Evolutionary conservation across 177 flowering plant species (phyloP), one percentile per base, ranked within the genome.

Genomic region (Vitis hybrid): DNA sequence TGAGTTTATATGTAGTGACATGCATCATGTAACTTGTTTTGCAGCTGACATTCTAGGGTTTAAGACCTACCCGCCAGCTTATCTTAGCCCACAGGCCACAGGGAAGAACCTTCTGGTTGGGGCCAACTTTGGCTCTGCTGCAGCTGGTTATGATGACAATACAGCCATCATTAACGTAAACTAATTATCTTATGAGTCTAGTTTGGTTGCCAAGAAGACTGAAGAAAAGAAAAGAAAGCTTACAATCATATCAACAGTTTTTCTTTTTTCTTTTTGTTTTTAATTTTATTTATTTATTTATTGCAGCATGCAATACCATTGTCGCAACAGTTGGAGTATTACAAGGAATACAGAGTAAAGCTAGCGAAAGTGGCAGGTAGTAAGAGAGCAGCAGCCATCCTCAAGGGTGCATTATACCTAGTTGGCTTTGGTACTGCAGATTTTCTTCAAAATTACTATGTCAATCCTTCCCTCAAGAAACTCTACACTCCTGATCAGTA

Each of bases 41-140:
- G 77, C 81, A 95, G 99, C 98, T 84, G 97, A 93, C 10, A 88
- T 90, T 55, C 78, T 95, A 65, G 98, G 98, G 3, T 93, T 95
- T 77, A 87, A 80, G 57, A 85, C 79, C 1, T 91, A 76, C 73
- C 78, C 98, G 15, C 86, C 89, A 7, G 87, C 99, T 12, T 93
- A 93, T 75, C 90, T 95, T 8, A 93, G 97, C 77, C 93, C 98
- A 19, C 78, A 89, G 63, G 98, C 99, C 58, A 79, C 97, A 55
- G 99, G 98, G 68, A 86, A 86, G 72, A 90, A 88, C 77, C 94
- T 95, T 64, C 90, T 93, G 2, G 77, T 88, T 4, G 99, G 98
- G 62, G 89, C 89, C 30, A 95, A 93, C 71, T 95, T 95, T 62
- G 99, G 97, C 59, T 95, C 99, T 12, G 99, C 97, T 70, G 99